These are phyloP conservation scores for Phtheirospermum japonicum DNA, from an alignment of 257 asterid species.

Conservation along the genomic window DNA sequence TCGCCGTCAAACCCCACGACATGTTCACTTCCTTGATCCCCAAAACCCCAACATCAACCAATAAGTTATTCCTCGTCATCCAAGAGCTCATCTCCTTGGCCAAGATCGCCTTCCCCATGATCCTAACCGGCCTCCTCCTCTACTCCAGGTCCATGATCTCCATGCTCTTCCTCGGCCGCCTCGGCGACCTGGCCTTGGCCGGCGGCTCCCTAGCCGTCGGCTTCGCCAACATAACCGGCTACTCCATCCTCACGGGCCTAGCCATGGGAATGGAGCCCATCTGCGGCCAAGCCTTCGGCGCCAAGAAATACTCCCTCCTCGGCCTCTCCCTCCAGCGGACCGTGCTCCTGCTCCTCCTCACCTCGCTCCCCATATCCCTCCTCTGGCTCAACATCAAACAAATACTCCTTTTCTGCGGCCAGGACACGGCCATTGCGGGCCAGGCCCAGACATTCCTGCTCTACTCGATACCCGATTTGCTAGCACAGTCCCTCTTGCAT, in stretches of 20 bases:
- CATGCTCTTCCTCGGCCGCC: conserved; percentile 76
- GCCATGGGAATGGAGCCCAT: conserved; percentile 93
- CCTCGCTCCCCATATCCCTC: conserved; percentile 60
- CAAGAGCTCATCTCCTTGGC: conserved; percentile 47
- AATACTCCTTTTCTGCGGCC: conserved; percentile 52
- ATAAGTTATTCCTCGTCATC: conserved; percentile 28
- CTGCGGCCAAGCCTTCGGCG: conserved; percentile 83
- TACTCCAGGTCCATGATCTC: conserved; percentile 84
- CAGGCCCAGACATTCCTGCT: conserved; percentile 58
- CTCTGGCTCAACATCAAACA: conserved; percentile 64
- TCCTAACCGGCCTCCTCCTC: conserved; percentile 66
- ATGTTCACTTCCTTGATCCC: conserved; percentile 41
- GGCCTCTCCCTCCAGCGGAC: conserved; percentile 68
- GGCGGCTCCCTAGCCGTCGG: conserved; percentile 72
- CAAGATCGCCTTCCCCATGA: conserved; percentile 64
- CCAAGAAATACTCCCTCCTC: conserved; percentile 49
- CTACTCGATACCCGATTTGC: conserved; percentile 61
- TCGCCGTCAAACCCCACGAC: conserved; percentile 19
- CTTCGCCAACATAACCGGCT: conserved; percentile 36
- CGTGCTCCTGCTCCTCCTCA: conserved; percentile 47
- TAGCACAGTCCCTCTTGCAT: conserved; percentile 60
- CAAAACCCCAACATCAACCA: conserved; percentile 30
- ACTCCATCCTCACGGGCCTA: conserved; percentile 71
- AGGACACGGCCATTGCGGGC: conserved; percentile 53
- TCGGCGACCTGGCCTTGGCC: conserved; percentile 67